Base-by-base conservation (phyloP, 2,329 filamentous ascomycete genomes). In the Ceratocystis huliohia region DNA sequence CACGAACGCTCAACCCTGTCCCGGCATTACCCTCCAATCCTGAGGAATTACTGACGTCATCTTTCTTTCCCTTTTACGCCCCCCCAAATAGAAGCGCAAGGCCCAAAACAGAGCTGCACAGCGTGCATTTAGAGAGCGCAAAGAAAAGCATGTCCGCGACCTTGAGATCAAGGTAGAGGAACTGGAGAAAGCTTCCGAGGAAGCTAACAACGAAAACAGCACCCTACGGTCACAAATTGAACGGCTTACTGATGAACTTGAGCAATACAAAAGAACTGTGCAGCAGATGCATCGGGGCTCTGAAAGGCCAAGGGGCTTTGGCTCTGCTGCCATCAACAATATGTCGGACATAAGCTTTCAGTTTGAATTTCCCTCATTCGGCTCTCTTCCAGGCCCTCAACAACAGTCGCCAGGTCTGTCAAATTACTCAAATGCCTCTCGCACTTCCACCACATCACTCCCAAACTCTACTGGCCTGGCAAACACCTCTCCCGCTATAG, bases 341-440 rank as follows among this genome's bases (percentile, higher is more conserved):
- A 78, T 87, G 65, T 85, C 81, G 72, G 88, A 88, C 69, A 87
- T 88, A 74, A 91, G 88, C 74, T 97, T 97, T 73, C 87, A 93
- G 70, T 97, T 99, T 71, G 93, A 97, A 71, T 97, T 97, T 70
- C 93, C 94, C 70, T 92, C 89, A 73, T 97, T 99, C 72, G 94
- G 94, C 61, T 82, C 86, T 68, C 81, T 95, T 30, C 82, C 83
- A 0, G 80, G 82, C 4, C 77, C 80, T 6, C 74, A 1, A 68
- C 70, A 63, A 73, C 65, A 66, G 45, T 62, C 65, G 20, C 6
- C 46, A 41, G 57, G 28, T 22, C 25, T 37, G 30, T n/a, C 46
- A 25, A 17, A n/a, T 33, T 53, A 48, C 46, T 56, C 63, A 53
- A 33, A 56, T 20, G 63, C 63, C 15, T 22, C 48, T 64, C n/a